Conservation (phyloP, 2,329 filamentous ascomycete genomes). For the Capronia epimyces region DNA sequence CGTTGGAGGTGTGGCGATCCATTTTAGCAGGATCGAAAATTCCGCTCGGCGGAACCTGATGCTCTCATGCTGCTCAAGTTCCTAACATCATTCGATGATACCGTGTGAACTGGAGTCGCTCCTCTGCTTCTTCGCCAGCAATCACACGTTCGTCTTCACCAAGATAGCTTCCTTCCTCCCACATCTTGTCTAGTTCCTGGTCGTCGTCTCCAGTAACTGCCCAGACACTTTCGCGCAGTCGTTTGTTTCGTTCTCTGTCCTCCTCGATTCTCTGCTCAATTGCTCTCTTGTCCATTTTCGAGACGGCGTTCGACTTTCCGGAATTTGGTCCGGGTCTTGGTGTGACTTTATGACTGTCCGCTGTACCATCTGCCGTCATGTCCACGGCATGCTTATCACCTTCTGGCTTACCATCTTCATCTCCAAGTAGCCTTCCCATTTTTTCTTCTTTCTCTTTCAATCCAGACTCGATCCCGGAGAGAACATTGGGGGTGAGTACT, state of each 20-base stretch:
- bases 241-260: conserved; percentile 89
- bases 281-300: conserved; percentile 71
- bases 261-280: conserved; percentile 96
- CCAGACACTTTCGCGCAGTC: conserved; percentile 88
- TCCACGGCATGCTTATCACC: conserved; percentile 10
- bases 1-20: neutral
- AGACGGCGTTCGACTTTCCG: conserved; percentile 36
- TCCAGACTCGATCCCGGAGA: conserved; percentile 73
- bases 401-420: conserved; percentile 35
- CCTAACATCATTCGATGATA: conserved; percentile 23
- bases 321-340: conserved; percentile 20
- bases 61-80: conserved; percentile 5
- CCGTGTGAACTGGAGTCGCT: conserved; percentile 41
- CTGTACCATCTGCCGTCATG: conserved; percentile 32
- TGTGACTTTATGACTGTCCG: conserved; percentile 31
- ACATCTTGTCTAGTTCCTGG: conserved; percentile 72
- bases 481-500: conserved; percentile 68
- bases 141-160: conserved; percentile 79
- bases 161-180: conserved; percentile 81
- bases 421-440: conserved; percentile 52
- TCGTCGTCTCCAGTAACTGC: conserved; percentile 63
- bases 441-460: conserved; percentile 71
- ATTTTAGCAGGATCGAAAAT: neutral
- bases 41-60: neutral
- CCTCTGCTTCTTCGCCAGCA: conserved; percentile 66